Percentiles rank a stretch among this genome's conserved stretches.
These are phyloP conservation scores for Garcia nutans DNA, from an alignment of 345 rosid species.

Conservation along the genomic window DNA sequence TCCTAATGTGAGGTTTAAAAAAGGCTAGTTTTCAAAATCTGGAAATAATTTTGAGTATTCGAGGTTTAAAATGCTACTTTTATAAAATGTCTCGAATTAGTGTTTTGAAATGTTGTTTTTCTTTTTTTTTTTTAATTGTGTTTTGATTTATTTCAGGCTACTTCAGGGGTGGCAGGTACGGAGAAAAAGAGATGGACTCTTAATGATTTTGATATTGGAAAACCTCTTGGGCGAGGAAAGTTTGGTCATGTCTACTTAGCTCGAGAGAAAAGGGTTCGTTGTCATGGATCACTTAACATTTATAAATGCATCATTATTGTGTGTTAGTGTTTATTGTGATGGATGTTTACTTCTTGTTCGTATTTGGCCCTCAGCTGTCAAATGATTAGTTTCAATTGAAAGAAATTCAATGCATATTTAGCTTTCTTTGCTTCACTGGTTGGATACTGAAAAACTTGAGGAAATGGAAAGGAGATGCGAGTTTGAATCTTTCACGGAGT, in stretches of 20 bases:
- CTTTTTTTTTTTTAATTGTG: not conserved
- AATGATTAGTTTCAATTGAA: not conserved
- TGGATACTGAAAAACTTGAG: not conserved
- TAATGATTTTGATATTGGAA: conserved; percentile 83
- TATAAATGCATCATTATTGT: not conserved
- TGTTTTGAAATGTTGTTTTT: not conserved
- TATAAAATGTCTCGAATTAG: too few relatives aligned
- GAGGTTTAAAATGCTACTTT: not conserved
- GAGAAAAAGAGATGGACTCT: conserved; percentile 79
- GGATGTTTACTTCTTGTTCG: not conserved
- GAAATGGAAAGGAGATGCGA: not conserved
- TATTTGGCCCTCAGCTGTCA: not conserved
- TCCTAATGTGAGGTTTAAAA: not conserved
- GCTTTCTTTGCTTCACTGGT: not conserved
- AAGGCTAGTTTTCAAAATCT: conserved; percentile 9
- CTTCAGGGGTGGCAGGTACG: conserved; percentile 49
- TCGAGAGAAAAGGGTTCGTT: conserved; percentile 75
- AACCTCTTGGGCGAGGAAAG: conserved; percentile 95
- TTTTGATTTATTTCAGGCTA: conserved; percentile 39
- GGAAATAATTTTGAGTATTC: not conserved
- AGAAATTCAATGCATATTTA: not conserved
- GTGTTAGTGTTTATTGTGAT: not conserved
- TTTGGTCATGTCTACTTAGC: conserved; percentile 96
- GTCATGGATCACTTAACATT: not conserved
- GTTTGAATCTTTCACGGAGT: not conserved